Conservation (phyloP, 2,329 filamentous ascomycete species). For the Xylariaceae sp. region DNA sequence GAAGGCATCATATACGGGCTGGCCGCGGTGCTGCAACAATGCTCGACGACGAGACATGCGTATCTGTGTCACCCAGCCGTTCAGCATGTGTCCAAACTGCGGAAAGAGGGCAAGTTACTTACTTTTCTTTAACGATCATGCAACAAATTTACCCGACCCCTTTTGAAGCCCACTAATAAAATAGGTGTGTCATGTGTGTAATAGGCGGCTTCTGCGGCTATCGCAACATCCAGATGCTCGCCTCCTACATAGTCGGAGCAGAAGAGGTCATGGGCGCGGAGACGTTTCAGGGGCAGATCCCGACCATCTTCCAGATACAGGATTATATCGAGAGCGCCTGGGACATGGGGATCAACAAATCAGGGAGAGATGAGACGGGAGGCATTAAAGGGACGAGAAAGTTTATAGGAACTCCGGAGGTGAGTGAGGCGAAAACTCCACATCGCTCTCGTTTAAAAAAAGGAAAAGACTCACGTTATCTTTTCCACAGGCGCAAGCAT, state of each 20-base stretch:
- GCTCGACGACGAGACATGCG: slow-evolving; percentile 58
- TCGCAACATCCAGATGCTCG: slow-evolving; percentile 87
- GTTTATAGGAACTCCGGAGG: slow-evolving; percentile 91
- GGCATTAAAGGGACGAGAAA: slow-evolving; percentile 85
- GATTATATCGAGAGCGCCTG: slow-evolving; percentile 83
- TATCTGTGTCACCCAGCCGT: slow-evolving; percentile 75
- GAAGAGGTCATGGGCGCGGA: slow-evolving; percentile 50
- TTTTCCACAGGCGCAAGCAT: slow-evolving; percentile 61
- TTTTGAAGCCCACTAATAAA: slow-evolving; percentile 2
- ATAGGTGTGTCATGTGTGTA: no score
- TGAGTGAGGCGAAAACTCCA: no score
- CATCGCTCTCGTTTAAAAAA: background rate
- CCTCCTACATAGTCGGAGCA: slow-evolving; percentile 67
- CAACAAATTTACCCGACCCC: background rate
- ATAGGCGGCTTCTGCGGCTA: slow-evolving; percentile 88
- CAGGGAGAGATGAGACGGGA: slow-evolving; percentile 74
- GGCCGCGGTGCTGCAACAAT: slow-evolving; percentile 58
- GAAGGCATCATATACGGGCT: slow-evolving; percentile 58
- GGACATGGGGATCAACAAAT: slow-evolving; percentile 74
- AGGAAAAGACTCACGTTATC: no score
- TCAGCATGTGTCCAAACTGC: slow-evolving; percentile 75
- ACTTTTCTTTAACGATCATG: background rate
- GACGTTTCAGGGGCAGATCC: slow-evolving; percentile 56
- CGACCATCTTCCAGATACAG: slow-evolving; percentile 76
- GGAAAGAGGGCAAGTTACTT: slow-evolving; percentile 63